Evolutionary conservation across 1,284 basidiomycete genomes (phyloP), one percentile per base, ranked within the genome.

Genomic region (Heterobasidion parviporum): DNA sequence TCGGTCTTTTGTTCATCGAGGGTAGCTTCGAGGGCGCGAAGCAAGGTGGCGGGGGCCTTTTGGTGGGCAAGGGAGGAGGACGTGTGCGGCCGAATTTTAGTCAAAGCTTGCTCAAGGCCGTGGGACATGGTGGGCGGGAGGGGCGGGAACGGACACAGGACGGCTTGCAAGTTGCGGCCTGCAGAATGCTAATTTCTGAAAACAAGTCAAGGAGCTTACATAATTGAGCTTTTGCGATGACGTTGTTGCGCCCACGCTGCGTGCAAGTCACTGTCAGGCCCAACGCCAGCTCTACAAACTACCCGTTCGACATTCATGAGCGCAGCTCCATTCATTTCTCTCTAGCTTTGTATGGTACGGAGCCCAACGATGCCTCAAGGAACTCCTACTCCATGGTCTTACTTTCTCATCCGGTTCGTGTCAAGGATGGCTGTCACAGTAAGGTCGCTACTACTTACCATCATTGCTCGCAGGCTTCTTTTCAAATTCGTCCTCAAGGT

Each of bases 11-110:
- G 89, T 62, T 94, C 89, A 54, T 80, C 75, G 63, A 99, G 81
- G 10, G 94, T 96, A 2, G 84, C 79, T 70, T 99, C 97, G 64
- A 99, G 79, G 15, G 95, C 97, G 56, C 80, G 74, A 47, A 99
- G 81, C 18, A 99, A 83, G 55, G 85, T 87, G 14, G 97, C 97
- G 2, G 94, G 94, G 53, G 89, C 83, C 67, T 92, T 92, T 72
- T 98, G 94, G 67, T 97, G 92, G 1, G 86, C 70, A 18, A 96
- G 78, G 33, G 83, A 80, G 0, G 94, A 96, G 26, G 82, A 81
- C 2, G 85, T 86, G 65, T 98, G 93, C 14, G 89, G 87, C 56
- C 96, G 80, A 62, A 99, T 93, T 75, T 98, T 98, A 59, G 82
- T 75, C 52, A 97, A 77, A 26, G 83, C 81, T 15, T 76, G 66